Base-by-base conservation (phyloP, 148 eudicot genomes). In the Rhododendron henanense region DNA sequence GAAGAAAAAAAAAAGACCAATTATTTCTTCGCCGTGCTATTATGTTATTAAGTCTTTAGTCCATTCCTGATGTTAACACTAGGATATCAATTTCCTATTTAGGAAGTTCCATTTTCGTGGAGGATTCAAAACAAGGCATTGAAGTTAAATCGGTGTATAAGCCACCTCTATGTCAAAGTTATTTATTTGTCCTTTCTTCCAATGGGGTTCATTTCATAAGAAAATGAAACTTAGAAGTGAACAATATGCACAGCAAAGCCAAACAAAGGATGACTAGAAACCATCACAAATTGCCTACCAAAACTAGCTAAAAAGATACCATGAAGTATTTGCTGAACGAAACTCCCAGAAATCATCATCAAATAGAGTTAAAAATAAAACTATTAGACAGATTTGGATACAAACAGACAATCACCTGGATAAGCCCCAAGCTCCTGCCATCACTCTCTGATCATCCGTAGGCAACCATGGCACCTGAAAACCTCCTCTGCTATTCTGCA, bases 391-490 rank as follows among this genome's bases (percentile, higher is more conserved):
- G 21, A 8, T 53, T 53, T 53, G 73, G 74, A 3, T 13, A 28
- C 39, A 33, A 81, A 45, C 25, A 67, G 53, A 71, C 6, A 73
- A 51, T 81, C 39, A 88, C 92, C 90, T 90, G 78, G 87, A 10
- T 55, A 82, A 83, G 80, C 85, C 85, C 83, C 69, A 82, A 82
- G 85, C 55, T 71, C 76, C 87, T 84, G 65, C 50, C n/a, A 10
- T 23, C 16, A 15, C n/a, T 23, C 39, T 67, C 23, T 87, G 57
- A 23, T 88, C 91, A 78, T 87, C 84, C 21, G 25, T 44, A 6
- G 57, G 75, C 51, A 50, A 73, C 89, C 88, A 85, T 39, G 87
- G 87, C 82, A 79, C 86, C 7, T 10, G 71, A 21, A 83, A 83
- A 61, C 63, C 63, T 81, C 83, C 85, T 39, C 45, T 59, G 55